Base-by-base conservation (phyloP, 23 red algal genomes). In the Gracilaria vermiculophylla region DNA sequence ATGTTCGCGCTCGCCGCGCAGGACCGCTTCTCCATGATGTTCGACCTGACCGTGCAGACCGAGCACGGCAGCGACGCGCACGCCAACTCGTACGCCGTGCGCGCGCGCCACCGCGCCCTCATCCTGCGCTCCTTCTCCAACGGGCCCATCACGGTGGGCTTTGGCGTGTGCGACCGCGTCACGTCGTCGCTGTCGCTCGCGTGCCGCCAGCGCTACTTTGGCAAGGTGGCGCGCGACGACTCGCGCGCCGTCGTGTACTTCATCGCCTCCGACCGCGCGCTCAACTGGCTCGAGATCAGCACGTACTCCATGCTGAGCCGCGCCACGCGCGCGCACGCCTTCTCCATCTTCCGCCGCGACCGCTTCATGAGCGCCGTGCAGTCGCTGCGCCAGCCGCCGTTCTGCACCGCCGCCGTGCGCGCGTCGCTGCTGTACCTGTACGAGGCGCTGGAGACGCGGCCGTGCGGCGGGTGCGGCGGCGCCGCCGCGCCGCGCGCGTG, bases 181-280 rank as follows among this genome's bases (percentile, higher is more conserved):
- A 66, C 81, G 34, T 85, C 81, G 36, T 85, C 81, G 36, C 44
- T 57, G 62, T 47, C 58, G 37, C 43, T 85, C 62, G 61, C 64
- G 25, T 85, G 58, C 64, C 34, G 62, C 7, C 57, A 85, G 43
- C 25, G 48, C n/a, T 85, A 85, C 81, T 36, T 85, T 45, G 81
- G 81, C 4, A 62, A 66, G 28, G 41, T 85, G n/a, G 81, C 81
- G 13, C 81, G 81, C 62, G 81, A 85, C 21, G 81, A 85, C 44
- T 42, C 58, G n/a, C 61, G 13, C 12, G 81, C 56, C 27, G 25
- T 62, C 64, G 47, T 62, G 32, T 66, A 67, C 81, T 85, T 85
- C 62, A 71, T 85, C 19, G 33, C 81, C 61, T n/a, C 24, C 9
- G 62, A 85, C 43, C 21, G 29, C 41, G 48, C 41, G 6, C 36